phyloP scores from a whole-genome alignment of 2,329 filamentous ascomycete genomes.

The Celoporthe dispersa region DNA sequence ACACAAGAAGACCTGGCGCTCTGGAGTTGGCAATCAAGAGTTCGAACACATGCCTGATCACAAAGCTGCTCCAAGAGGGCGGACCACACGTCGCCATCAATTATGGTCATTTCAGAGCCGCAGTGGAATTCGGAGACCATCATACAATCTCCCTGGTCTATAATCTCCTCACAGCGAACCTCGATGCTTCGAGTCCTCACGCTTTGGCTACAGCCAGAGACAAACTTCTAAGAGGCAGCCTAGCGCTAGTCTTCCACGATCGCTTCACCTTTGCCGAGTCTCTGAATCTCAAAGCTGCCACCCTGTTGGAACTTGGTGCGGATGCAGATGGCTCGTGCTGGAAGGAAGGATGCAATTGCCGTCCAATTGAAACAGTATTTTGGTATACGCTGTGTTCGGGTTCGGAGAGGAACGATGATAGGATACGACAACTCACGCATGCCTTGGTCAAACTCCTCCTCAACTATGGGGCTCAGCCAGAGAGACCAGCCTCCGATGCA shows the following conservation, averaged over 20 bases:
- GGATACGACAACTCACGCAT: too few species aligned
- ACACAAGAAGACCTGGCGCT: rapidly evolving
- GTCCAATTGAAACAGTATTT: not conserved
- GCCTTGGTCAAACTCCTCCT: not conserved
- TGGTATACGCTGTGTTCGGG: too few species aligned
- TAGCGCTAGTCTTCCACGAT: not conserved
- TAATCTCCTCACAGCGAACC: too few species aligned
- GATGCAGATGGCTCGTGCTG: not conserved
- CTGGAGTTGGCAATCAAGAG: not conserved
- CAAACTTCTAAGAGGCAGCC: not conserved
- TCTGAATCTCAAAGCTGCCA: not conserved
- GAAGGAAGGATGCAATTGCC: not conserved
- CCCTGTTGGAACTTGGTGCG: not conserved
- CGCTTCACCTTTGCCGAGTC: rapidly evolving
- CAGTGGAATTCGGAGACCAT: not conserved
- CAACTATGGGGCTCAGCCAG: not conserved
- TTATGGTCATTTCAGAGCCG: not conserved
- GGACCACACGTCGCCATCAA: not conserved
- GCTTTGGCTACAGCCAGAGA: not conserved
- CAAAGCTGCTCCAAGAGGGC: not conserved
- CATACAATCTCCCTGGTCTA: not conserved
- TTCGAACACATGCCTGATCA: not conserved
- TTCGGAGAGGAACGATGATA: too few species aligned
- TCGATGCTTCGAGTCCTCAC: not conserved
- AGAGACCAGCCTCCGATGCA: not conserved